A percentile compares a stretch with the other conserved stretches of the same genome.
phyloP scores from a whole-genome alignment of 306 rosid genomes.

The Luffa aegyptiaca region DNA sequence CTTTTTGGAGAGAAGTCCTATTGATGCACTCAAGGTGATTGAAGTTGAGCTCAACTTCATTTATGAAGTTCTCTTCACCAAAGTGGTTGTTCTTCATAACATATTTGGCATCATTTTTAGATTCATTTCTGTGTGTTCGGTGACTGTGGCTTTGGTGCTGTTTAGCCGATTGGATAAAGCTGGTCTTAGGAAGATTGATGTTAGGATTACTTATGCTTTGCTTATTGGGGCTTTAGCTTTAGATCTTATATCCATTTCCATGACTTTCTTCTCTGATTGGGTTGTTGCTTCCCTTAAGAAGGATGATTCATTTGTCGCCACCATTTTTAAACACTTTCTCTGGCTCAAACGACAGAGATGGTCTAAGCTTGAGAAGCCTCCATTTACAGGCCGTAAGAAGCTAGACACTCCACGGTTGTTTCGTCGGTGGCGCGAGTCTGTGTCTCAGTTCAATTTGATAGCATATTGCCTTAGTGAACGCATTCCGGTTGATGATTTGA shows the following conservation, averaged over 20 bases:
- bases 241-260: slow-evolving; percentile 19
- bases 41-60: slow-evolving; percentile 37
- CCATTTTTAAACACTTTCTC: not conserved
- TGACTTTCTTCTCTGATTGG: slow-evolving; percentile 31
- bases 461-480: slow-evolving; percentile 14
- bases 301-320: not conserved
- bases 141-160: slow-evolving; percentile 9
- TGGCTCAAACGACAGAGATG: not conserved
- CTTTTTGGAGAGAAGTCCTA: not conserved
- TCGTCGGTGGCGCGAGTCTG: slow-evolving; percentile 36
- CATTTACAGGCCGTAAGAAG: not conserved
- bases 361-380: not conserved
- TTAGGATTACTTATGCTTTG: slow-evolving; percentile 23
- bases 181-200: slow-evolving; percentile 14
- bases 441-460: slow-evolving; percentile 23
- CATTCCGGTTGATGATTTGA: not conserved
- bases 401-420: slow-evolving; percentile 1
- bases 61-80: slow-evolving; percentile 35
- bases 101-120: not conserved
- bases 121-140: slow-evolving; percentile 2
- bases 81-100: slow-evolving; percentile 16
- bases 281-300: not conserved
- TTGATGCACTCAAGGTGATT: slow-evolving; percentile 20
- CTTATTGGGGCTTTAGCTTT: slow-evolving; percentile 33
- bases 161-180: slow-evolving; percentile 16